Percentiles rank a stretch among this genome's conserved stretches.
phyloP scores from a whole-genome alignment of 164 flowering plant species.

The Chloranthus sessilifolius region DNA sequence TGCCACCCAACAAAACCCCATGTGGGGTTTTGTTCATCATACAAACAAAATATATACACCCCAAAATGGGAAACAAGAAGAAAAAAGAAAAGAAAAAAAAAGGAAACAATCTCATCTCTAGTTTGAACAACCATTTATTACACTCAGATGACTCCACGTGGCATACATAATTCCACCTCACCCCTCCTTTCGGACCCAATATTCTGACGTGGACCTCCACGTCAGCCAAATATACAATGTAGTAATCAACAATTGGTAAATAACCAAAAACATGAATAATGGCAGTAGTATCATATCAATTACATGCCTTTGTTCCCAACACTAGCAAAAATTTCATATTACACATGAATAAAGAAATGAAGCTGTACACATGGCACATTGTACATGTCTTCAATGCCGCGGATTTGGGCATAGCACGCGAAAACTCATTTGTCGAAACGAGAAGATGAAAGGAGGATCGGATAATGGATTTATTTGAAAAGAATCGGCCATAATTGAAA shows the following conservation, averaged over 20 bases:
- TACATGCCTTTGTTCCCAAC: slow-evolving; percentile 10
- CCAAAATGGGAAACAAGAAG: too few relatives aligned
- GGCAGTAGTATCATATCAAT: slow-evolving; percentile 7
- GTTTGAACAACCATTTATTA: slow-evolving; percentile 7
- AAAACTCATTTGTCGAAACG: neutral
- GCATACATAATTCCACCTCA: neutral
- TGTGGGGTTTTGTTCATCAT: neutral
- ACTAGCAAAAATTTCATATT: slow-evolving; percentile 37
- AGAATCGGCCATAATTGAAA: slow-evolving; percentile 12
- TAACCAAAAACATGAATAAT: neutral
- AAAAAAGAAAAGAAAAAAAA: too few relatives aligned
- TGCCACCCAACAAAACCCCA: neutral
- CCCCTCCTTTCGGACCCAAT: neutral
- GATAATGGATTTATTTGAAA: slow-evolving; percentile 16
- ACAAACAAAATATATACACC: neutral
- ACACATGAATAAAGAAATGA: slow-evolving; percentile 32
- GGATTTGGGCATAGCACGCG: too few relatives aligned
- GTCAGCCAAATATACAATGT: slow-evolving; percentile 8
- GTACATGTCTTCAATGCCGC: neutral
- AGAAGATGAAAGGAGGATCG: slow-evolving; percentile 5
- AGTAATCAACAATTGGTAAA: slow-evolving; percentile 4
- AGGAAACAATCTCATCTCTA: too few relatives aligned
- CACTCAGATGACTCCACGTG: slow-evolving; percentile 6
- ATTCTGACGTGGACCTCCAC: neutral
- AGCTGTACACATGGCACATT: slow-evolving; percentile 26